These are phyloP conservation scores for Medicago ruthenica DNA, from an alignment of 306 rosid genomes.

Conservation along the genomic window DNA sequence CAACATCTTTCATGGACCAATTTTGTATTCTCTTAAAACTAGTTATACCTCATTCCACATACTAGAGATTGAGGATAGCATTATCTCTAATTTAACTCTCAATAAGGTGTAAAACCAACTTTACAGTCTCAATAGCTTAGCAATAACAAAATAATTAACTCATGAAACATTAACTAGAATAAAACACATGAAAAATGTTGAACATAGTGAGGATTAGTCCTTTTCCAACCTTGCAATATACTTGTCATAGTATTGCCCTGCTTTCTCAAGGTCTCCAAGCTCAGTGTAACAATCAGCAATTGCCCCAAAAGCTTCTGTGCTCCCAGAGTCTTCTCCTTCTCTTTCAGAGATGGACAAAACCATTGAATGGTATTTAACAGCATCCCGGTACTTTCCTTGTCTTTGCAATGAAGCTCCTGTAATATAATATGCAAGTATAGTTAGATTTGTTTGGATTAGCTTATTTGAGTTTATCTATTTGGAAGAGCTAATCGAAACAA, in stretches of 20 bases:
- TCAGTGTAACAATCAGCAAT: slow-evolving; percentile 98
- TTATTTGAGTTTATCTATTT: background rate
- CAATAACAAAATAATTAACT: background rate
- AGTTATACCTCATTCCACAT: background rate
- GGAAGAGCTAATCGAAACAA: background rate
- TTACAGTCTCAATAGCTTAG: slow-evolving; percentile 26
- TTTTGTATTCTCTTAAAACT: slow-evolving; percentile 5
- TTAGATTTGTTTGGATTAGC: background rate
- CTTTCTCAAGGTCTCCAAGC: slow-evolving; percentile 94
- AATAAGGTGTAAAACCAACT: slow-evolving; percentile 7
- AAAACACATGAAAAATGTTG: slow-evolving; percentile 33
- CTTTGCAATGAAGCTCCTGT: slow-evolving; percentile 95
- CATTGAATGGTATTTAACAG: slow-evolving; percentile 83
- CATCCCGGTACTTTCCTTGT: slow-evolving; percentile 83
- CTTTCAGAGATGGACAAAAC: slow-evolving; percentile 81
- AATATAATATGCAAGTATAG: slow-evolving; percentile 17
- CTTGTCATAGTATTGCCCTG: slow-evolving; percentile 76
- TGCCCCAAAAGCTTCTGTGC: slow-evolving; percentile 94
- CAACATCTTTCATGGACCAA: slow-evolving; percentile 5
- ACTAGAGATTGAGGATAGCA: background rate
- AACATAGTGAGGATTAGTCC: slow-evolving; percentile 52
- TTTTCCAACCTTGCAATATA: slow-evolving; percentile 83
- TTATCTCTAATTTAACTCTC: slow-evolving; percentile 3
- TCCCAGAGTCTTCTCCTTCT: slow-evolving; percentile 90
- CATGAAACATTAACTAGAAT: background rate